Base-by-base conservation (phyloP, 2,329 filamentous ascomycete genomes). In the Talaromyces atroroseus region DNA sequence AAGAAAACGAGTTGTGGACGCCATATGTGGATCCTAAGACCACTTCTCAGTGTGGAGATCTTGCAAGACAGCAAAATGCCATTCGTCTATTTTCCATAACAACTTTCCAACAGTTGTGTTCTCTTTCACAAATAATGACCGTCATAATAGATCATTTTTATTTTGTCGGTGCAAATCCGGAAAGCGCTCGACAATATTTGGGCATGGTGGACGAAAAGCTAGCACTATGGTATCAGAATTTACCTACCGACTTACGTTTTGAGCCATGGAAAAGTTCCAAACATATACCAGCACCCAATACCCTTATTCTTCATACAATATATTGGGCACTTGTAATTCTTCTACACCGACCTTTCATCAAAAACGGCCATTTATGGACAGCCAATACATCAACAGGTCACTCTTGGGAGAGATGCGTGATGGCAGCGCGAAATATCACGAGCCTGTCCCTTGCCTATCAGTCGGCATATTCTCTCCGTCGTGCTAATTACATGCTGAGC, bases 271-370 rank as follows among this genome's bases (percentile, higher is more conserved):
- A 52, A 24, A 56, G 62, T 11, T 56, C 62, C 8, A 51, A 58
- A 16, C 42, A 32, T 26, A 45, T 56, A 29, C 50, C 59, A 16
- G 61, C 64, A 5, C 66, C 68, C 14, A 72, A 71, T 56, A 58
- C 68, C n/a, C 66, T 72, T 53, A 64, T 66, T 20, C 54, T 72
- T 16, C 64, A 68, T 52, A 63, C 63, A 18, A 65, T 70, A 62
- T 78, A 75, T 59, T 66, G 77, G 58, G 71, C 74, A 4, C 67
- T 78, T 12, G 68, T 71, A 10, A 78, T 78, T 47, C 65, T 79
- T 0, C 68, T 78, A 10, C 74, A 78, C 56, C 72, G 76, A 1
- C 74, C 76, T 1, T 78, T 78, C 59, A 67, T 77, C 0, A 69
- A 62, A 4, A 62, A 66, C 46, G 66, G 67, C 10, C 66, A 71